Conservation (phyloP, 805 yeast genomes). For the Jamesozyma lodderae region DNA sequence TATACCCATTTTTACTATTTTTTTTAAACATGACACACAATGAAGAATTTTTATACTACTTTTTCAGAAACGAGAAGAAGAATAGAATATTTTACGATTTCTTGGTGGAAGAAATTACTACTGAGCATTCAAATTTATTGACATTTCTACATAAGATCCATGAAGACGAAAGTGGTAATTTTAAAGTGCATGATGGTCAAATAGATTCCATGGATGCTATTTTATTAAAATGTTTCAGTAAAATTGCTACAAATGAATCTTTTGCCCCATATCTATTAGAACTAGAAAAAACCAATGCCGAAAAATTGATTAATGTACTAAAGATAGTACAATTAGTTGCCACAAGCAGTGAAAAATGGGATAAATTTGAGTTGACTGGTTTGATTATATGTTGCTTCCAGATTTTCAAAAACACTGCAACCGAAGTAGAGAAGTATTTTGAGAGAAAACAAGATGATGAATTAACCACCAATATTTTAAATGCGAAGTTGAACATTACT, state of each 20-base stretch:
- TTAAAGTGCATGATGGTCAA: background rate
- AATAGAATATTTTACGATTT: slow-evolving; percentile 13
- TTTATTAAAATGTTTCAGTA: slow-evolving; percentile 25
- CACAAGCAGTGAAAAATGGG: slow-evolving; percentile 33
- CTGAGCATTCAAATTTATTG: slow-evolving; percentile 11
- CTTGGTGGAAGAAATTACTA: slow-evolving; percentile 11
- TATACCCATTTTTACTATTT: slow-evolving; percentile 15
- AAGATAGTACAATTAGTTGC: slow-evolving; percentile 24
- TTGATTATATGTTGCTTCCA: slow-evolving; percentile 34
- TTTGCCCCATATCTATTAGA: slow-evolving; percentile 25
- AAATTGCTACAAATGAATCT: slow-evolving; percentile 30
- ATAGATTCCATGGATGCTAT: slow-evolving; percentile 8
- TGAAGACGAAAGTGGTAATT: background rate
- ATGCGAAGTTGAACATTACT: slow-evolving; percentile 22
- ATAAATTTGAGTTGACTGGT: slow-evolving; percentile 31
- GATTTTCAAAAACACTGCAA: slow-evolving; percentile 20
- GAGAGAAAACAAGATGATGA: slow-evolving; percentile 10
- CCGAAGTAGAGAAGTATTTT: slow-evolving; percentile 22
- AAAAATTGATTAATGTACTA: slow-evolving; percentile 13
- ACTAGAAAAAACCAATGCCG: slow-evolving; percentile 8
- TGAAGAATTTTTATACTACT: slow-evolving; percentile 20
- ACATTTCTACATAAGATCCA: slow-evolving; percentile 1
- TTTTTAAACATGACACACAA: slow-evolving; percentile 17
- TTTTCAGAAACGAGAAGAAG: slow-evolving; percentile 15
- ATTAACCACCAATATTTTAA: slow-evolving; percentile 14